Evolutionary conservation across 768 basidiomycete species (phyloP).

Genomic region (Tulasnella calospora): DNA sequence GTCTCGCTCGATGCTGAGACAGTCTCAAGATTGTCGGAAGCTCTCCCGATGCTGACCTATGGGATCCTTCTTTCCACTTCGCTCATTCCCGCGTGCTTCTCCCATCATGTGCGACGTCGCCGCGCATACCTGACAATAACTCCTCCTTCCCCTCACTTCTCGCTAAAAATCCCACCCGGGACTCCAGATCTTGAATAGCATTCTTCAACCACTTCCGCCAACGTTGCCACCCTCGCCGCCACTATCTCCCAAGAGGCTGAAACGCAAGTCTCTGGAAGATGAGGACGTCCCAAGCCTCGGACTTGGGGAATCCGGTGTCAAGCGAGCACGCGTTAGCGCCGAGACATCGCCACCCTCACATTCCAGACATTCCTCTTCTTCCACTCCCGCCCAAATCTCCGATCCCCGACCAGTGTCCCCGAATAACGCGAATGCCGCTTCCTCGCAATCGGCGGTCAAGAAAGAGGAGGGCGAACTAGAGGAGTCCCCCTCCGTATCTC

Average conservation of each 20-base stretch:
- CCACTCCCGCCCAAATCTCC: not conserved
- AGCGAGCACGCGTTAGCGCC: constrained; percentile 9
- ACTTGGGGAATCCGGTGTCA: constrained; percentile 67
- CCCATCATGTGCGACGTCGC: constrained; percentile 26
- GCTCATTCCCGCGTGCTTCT: constrained; percentile 16
- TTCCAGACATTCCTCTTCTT: constrained; percentile 11
- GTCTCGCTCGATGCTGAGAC: not conserved
- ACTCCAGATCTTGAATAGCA: constrained; percentile 20
- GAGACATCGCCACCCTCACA: not conserved
- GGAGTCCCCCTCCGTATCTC: constrained; percentile 10
- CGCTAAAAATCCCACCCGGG: not conserved
- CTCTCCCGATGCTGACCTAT: not conserved
- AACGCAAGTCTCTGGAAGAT: constrained; percentile 70
- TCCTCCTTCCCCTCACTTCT: not conserved
- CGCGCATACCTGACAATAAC: constrained; percentile 8
- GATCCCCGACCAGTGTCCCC: not conserved
- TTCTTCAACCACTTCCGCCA: constrained; percentile 18
- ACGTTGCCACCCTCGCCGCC: constrained; percentile 55
- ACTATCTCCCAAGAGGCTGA: constrained; percentile 76
- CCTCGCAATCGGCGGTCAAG: constrained; percentile 1
- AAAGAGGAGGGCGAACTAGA: constrained; percentile 21
- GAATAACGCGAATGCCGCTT: not conserved
- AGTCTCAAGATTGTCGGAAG: not conserved
- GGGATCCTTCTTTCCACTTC: constrained; percentile 16
- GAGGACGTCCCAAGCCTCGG: constrained; percentile 78